Conservation (phyloP, 2,329 filamentous ascomycete species). For the Diaporthe sp. region DNA sequence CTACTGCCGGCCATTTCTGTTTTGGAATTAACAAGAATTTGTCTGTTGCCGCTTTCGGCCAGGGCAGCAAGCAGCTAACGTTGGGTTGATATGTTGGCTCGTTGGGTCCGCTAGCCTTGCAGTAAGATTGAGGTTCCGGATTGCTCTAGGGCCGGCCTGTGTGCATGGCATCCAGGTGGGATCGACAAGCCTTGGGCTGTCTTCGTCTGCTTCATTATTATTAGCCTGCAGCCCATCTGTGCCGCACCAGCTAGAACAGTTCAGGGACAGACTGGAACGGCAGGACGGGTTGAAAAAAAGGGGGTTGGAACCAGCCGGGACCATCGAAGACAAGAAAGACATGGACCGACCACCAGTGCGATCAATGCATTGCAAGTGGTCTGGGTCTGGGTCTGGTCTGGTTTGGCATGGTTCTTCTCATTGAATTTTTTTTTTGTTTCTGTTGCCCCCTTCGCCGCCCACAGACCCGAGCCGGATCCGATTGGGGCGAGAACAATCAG, state of each 20-base stretch:
- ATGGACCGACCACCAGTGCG: neutral
- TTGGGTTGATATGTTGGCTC: neutral
- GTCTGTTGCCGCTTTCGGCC: conserved; percentile 2
- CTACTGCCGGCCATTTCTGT: neutral
- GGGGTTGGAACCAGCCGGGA: neutral
- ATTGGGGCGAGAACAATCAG: conserved; percentile 11
- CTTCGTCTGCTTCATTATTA: neutral
- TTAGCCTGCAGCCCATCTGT: conserved; percentile 1
- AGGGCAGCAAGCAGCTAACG: neutral
- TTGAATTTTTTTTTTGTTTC: conserved; percentile 3
- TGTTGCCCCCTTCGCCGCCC: neutral
- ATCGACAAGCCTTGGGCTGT: neutral
- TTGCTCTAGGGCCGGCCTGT: neutral
- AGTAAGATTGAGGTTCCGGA: conserved; percentile 7
- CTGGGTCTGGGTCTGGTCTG: no score
- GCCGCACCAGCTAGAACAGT: neutral
- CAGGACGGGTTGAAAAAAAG: neutral
- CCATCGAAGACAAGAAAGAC: neutral
- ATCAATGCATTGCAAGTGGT: no score
- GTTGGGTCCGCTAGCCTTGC: conserved; percentile 6
- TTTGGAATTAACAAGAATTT: neutral
- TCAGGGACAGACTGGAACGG: neutral
- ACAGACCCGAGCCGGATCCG: conserved; percentile 5
- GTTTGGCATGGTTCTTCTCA: neutral
- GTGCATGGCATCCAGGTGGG: conserved; percentile 8